Percentiles rank a stretch among this genome's conserved stretches.
phyloP scores from a whole-genome alignment of 2,329 filamentous ascomycete species.

The Calcarisporium arbuscula region DNA sequence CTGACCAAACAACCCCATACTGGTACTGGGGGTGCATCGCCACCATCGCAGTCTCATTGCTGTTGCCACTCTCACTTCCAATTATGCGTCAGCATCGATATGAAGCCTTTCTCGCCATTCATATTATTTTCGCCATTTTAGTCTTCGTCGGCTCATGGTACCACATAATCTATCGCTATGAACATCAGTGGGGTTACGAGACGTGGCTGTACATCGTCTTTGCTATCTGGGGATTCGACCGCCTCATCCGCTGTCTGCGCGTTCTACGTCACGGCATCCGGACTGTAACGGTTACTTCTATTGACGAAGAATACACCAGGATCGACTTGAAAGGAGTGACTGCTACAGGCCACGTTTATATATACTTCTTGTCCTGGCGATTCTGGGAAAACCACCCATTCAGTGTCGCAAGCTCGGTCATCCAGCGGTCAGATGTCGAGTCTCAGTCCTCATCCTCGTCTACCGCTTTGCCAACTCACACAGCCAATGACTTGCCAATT shows the following conservation, averaged over 20 bases:
- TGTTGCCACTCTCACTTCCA: constrained; percentile 20
- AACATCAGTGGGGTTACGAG: constrained; percentile 30
- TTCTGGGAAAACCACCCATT: constrained; percentile 33
- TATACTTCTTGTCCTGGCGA: constrained; percentile 27
- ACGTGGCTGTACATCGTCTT: constrained; percentile 27
- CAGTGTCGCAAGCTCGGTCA: too few relatives aligned
- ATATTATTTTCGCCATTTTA: constrained; percentile 24
- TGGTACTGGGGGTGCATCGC: constrained; percentile 29
- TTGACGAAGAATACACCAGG: constrained; percentile 24
- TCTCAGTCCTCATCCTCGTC: too few relatives aligned
- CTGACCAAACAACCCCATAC: constrained; percentile 19
- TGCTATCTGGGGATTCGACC: constrained; percentile 24
- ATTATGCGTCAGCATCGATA: constrained; percentile 23
- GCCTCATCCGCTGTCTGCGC: constrained; percentile 19
- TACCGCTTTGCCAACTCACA: too few relatives aligned
- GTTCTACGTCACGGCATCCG: constrained; percentile 16
- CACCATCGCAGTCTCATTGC: constrained; percentile 18
- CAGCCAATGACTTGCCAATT: too few relatives aligned
- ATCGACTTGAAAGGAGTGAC: constrained; percentile 20
- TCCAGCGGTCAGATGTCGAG: too few relatives aligned
- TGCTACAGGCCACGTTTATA: constrained; percentile 23
- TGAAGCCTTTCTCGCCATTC: constrained; percentile 26
- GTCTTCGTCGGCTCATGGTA: constrained; percentile 28
- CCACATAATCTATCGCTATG: constrained; percentile 27
- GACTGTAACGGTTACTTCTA: constrained; percentile 15